Conservation (phyloP, 441 rosid species). For the Metrosideros polymorpha region DNA sequence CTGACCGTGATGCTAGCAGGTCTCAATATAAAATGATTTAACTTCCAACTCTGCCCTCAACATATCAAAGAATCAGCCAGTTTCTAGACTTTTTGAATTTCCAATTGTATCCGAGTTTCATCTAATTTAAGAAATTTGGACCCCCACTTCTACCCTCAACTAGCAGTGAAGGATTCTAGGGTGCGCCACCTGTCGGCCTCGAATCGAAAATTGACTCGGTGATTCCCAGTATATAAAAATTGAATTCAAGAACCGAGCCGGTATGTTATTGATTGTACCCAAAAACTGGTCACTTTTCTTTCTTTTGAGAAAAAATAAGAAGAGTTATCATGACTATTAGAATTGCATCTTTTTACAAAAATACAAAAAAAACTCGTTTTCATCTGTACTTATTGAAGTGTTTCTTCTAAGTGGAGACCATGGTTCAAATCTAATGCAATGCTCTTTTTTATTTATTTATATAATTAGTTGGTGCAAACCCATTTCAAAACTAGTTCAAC, state of each 20-base stretch:
- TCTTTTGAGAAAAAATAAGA: background rate
- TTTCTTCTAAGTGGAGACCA: background rate
- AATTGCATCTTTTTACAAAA: background rate
- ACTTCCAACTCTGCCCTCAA: background rate
- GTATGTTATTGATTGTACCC: fast-evolving
- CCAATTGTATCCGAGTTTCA: background rate
- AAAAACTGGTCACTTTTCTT: background rate
- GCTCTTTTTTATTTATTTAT: background rate
- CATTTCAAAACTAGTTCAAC: fast-evolving
- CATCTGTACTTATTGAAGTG: fast-evolving
- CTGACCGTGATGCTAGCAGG: no score
- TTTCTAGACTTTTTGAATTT: background rate
- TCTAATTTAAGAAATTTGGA: background rate
- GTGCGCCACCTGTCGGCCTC: background rate
- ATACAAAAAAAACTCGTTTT: fast-evolving
- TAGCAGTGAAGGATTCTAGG: background rate
- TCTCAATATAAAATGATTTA: background rate
- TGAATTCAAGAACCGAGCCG: fast-evolving
- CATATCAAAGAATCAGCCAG: background rate
- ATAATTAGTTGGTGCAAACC: background rate
- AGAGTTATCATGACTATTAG: background rate
- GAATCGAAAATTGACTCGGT: background rate
- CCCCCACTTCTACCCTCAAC: background rate
- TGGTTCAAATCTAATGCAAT: background rate
- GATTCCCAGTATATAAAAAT: background rate